phyloP scores from a whole-genome alignment of 805 yeast genomes.

The Maudiozyma turicensis region DNA sequence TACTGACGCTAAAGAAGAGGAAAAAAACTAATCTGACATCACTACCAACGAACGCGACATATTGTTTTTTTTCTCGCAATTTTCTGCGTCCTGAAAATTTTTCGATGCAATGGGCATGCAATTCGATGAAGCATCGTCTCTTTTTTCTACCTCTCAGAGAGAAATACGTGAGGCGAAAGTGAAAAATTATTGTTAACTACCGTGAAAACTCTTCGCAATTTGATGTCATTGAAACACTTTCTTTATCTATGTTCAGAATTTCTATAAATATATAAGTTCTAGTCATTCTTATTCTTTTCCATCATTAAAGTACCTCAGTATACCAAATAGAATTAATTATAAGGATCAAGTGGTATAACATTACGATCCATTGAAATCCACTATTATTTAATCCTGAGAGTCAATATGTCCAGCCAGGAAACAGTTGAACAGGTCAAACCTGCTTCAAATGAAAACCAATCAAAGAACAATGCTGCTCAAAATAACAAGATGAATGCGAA shows the following conservation, averaged over 20 bases:
- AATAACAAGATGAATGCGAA: not conserved
- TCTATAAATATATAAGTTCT: not conserved
- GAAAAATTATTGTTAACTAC: not conserved
- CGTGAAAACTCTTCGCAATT: not conserved
- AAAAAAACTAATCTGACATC: not conserved
- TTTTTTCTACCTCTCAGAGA: not conserved
- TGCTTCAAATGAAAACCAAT: not conserved
- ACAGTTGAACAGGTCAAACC: slow-evolving; percentile 2
- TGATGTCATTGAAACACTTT: not conserved
- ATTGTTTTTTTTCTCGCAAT: no score
- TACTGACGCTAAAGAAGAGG: no score
- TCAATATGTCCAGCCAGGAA: slow-evolving; percentile 1
- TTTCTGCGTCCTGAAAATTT: not conserved
- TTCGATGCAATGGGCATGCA: slow-evolving; percentile 2
- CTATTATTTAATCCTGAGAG: not conserved
- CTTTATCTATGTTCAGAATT: not conserved
- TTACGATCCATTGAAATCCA: not conserved
- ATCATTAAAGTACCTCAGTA: not conserved
- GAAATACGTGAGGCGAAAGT: not conserved
- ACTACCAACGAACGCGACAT: not conserved
- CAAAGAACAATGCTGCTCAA: not conserved
- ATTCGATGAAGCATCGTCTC: not conserved
- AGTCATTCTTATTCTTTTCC: not conserved
- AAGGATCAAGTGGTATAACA: not conserved
- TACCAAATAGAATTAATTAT: not conserved